Conservation (phyloP, 2,329 filamentous ascomycete genomes). For the Daldinia sp. region DNA sequence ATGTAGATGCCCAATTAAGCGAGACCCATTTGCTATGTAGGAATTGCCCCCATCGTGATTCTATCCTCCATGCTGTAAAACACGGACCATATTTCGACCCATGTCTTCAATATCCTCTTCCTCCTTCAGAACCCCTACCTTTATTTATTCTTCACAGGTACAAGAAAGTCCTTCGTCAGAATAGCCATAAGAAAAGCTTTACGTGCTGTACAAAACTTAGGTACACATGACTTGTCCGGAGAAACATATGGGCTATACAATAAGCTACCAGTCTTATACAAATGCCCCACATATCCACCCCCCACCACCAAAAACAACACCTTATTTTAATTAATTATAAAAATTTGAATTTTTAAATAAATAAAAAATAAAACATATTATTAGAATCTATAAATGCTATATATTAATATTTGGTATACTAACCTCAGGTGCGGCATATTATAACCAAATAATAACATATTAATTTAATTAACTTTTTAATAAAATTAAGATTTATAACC, state of each 20-base stretch:
- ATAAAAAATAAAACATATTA: too few relatives aligned
- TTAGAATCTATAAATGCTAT: too few relatives aligned
- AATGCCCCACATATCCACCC: too few relatives aligned
- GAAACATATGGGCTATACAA: not conserved
- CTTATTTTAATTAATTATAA: too few relatives aligned
- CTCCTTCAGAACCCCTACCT: not conserved
- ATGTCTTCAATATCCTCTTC: not conserved
- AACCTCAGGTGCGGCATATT: too few relatives aligned
- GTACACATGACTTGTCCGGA: not conserved
- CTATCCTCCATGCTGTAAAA: constrained; percentile 13
- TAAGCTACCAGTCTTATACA: too few relatives aligned
- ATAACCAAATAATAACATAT: too few relatives aligned
- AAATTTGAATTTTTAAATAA: too few relatives aligned
- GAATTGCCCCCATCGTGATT: constrained; percentile 9
- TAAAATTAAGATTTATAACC: too few relatives aligned
- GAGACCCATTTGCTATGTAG: constrained; percentile 4
- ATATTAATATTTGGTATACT: too few relatives aligned
- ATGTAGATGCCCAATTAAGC: constrained; percentile 1
- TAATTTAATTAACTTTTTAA: too few relatives aligned
- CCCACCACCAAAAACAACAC: too few relatives aligned
- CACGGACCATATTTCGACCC: not conserved
- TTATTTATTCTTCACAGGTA: not conserved
- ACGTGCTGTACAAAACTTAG: not conserved
- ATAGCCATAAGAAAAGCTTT: not conserved
- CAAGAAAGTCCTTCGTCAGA: not conserved